These are phyloP conservation scores for Tetramitus jugosus DNA, from an alignment of 208 protist genomes.

Conservation along the genomic window DNA sequence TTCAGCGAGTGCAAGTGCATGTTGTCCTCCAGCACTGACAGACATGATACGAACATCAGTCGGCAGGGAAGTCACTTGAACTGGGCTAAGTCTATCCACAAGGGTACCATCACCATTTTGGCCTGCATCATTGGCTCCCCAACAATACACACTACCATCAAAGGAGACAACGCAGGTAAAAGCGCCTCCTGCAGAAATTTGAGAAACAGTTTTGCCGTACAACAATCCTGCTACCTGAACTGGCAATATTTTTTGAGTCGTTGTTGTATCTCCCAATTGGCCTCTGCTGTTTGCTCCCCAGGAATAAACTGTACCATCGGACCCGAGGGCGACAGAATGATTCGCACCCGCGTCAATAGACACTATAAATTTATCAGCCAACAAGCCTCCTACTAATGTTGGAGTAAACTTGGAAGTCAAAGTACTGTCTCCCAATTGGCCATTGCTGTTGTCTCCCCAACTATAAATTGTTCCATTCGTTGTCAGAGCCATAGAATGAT, in stretches of 20 bases:
- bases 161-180: background rate
- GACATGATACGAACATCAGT: no score
- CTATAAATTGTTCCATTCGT: no score
- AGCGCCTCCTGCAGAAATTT: background rate
- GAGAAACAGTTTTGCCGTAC: background rate
- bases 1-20: no score
- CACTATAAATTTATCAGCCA: background rate
- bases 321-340: background rate
- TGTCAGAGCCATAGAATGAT: no score
- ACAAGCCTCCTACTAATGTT: no score
- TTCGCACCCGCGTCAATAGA: background rate
- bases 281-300: background rate
- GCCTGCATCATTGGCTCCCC: background rate
- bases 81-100: background rate
- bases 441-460: no score
- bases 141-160: background rate
- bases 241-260: background rate
- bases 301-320: background rate
- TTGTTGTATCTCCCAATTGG: background rate
- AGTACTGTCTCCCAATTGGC: no score
- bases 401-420: no score
- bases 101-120: background rate
- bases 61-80: no score
- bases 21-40: no score
- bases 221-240: background rate